Evolutionary conservation across 2,329 filamentous ascomycete species (phyloP), one percentile per base, ranked within the genome.

Genomic region (Xylariaceae sp.): DNA sequence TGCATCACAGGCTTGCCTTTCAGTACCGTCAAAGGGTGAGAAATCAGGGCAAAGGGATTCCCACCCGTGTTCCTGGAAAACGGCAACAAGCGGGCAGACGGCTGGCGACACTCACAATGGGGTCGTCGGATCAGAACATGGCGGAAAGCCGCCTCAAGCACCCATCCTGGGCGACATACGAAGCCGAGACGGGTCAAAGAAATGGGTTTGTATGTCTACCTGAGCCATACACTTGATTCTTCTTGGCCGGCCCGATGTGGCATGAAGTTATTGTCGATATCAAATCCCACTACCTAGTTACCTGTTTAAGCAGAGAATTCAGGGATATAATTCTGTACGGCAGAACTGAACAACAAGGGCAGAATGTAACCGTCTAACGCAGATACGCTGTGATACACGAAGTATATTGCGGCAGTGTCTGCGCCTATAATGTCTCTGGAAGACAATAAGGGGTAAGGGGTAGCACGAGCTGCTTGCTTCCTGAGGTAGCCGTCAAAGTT

Each of bases 71-170:
- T 28, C 22, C 22, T 28, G 22, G 22, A 28, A 40, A 28, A 18
- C 17, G 42, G 33, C 16, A 42, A 47, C 42, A 46, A 50, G 45
- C 50, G 51, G 45, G 33, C 17, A 28, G 31, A 42, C 44, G 33
- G 16, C 48, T 42, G 31, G 47, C 31, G 47, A 39, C 45, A 22
- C 31, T 49, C 41, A 44, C 50, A 53, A 48, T 56, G 22, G 45
- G 44, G 47, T 42, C 48, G 33, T 62, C 61, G 59, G 57, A 60
- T 61, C 58, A 58, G 60, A 54, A 54, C 56, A 60, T 56, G 43
- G 57, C 60, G 60, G 60, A 53, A 64, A 56, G 56, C 59, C 59
- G 54, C 63, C 47, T 60, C 41, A 55, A 53, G 55, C 50, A 55
- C 34, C 31, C 36, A 42, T 45, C 42, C 39, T 49, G 46, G 40